Percentiles rank a stretch among this genome's conserved stretches.
Evolutionary conservation across 768 basidiomycete species (phyloP).

Genomic region (Podaxis pistillaris): DNA sequence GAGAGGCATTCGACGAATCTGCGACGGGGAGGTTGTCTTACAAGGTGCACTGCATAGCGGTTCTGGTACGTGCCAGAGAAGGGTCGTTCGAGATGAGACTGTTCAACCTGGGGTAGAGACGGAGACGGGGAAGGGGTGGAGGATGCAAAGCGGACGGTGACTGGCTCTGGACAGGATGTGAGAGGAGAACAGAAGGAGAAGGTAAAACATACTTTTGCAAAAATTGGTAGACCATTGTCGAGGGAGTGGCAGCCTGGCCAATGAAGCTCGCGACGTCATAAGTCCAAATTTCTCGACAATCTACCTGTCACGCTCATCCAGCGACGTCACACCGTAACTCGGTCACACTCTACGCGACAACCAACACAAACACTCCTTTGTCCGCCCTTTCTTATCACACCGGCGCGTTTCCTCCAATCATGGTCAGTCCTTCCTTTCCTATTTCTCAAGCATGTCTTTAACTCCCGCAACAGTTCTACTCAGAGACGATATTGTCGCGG

Average conservation of each 20-base stretch:
- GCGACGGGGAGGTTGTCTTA: neutral
- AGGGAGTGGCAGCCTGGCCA: neutral
- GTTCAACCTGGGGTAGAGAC: neutral
- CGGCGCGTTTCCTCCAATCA: slow-evolving; percentile 4
- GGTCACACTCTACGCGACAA: neutral
- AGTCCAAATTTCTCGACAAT: neutral
- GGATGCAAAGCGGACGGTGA: neutral
- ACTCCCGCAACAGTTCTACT: slow-evolving; percentile 67
- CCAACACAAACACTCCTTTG: neutral
- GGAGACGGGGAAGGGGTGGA: neutral
- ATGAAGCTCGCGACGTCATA: slow-evolving; percentile 4
- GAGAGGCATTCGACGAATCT: slow-evolving; percentile 38
- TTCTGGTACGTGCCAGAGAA: slow-evolving; percentile 8
- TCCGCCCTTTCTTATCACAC: neutral
- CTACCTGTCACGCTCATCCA: slow-evolving; percentile 1
- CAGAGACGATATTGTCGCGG: slow-evolving; percentile 90
- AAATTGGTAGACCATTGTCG: neutral
- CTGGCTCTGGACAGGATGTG: neutral
- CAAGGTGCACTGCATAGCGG: slow-evolving; percentile 10
- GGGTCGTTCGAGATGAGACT: neutral
- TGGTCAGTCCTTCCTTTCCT: slow-evolving; percentile 11
- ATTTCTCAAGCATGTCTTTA: neutral
- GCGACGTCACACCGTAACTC: neutral
- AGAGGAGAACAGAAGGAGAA: neutral
- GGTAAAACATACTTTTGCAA: neutral